Evolutionary conservation across 140 eudicot species (phyloP), one percentile per base, ranked within the genome.

Genomic region (Erigeron philadelphicus): DNA sequence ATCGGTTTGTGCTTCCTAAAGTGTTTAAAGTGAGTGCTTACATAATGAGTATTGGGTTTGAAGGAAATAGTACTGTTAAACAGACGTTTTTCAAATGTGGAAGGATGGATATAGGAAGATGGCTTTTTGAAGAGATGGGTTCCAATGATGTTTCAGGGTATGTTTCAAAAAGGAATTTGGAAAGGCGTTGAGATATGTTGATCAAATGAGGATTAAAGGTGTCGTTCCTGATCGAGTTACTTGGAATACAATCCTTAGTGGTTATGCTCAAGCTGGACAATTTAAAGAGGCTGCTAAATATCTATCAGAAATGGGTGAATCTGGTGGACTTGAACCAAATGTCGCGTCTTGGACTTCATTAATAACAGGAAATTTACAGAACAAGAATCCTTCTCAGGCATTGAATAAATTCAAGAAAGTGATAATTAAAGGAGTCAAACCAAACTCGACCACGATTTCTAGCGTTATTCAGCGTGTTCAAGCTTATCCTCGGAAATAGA

Each of bases 261-360:
- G 87, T 21, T 72, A 75, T 63, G 84, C 84, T 68, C 77, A 76
- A 79, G 19, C 55, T 45, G 87, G 84, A 43, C 79, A 64, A 21
- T 79, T 79, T 54, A 76, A 79, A 57, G 74, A 76, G 58, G 84
- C 84, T 2, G 75, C 80, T 7, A 79, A 75, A 52, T 76, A 75
- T 64, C 58, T 82, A 45, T 69, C 66, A 0, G 68, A 82, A 69
- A 21, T 79, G 54, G 64, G 79, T 58, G 54, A 70, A 45, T 79
- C 66, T 46, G 79, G 68, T 19, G 78, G 31, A 3, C 31, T 79
- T 40, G 77, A 72, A 82, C 79, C 81, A 11, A 79, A 82, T 79
- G 68, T 82, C 1, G 83, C 79, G 65, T 79, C 87, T 11, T 82
- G 87, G 87, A 82, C 87, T 4, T 79, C 87, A 2, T 66, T 82